These are phyloP conservation scores for Ceratobasidium sp. DNA, from an alignment of 1,284 basidiomycete genomes.

Conservation along the genomic window DNA sequence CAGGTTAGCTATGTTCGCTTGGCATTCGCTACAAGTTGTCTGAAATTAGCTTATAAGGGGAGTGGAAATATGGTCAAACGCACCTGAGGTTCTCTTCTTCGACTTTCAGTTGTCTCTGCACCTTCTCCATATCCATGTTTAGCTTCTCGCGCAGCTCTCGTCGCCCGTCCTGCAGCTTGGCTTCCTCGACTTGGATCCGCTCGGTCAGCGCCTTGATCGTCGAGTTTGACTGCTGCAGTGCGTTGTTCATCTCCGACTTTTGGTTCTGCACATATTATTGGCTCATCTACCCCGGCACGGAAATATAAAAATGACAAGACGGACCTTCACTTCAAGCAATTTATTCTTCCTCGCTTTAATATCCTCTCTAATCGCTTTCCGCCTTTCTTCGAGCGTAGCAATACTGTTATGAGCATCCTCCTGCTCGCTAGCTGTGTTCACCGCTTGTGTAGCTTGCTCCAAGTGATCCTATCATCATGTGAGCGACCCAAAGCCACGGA, in stretches of 20 bases:
- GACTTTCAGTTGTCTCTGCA: slow-evolving; percentile 23
- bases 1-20: slow-evolving; percentile 35
- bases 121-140: slow-evolving; percentile 34
- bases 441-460: slow-evolving; percentile 48
- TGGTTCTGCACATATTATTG: slow-evolving; percentile 1
- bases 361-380: slow-evolving; percentile 63
- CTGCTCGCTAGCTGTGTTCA: slow-evolving; percentile 30
- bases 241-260: slow-evolving; percentile 64
- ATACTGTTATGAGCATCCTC: slow-evolving; percentile 55
- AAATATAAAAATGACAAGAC: slow-evolving; percentile 48
- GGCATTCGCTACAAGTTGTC: slow-evolving; percentile 7
- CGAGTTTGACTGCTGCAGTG: slow-evolving; percentile 47
- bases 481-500: slow-evolving; percentile 5
- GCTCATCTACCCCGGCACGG: background rate
- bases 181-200: slow-evolving; percentile 34
- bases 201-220: slow-evolving; percentile 34
- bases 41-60: background rate
- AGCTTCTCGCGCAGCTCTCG: slow-evolving; percentile 38
- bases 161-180: slow-evolving; percentile 37
- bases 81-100: slow-evolving; percentile 26
- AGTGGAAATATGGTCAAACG: background rate
- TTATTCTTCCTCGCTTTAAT: slow-evolving; percentile 65
- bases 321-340: slow-evolving; percentile 65
- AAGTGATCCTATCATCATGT: slow-evolving; percentile 59
- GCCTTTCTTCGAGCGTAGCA: slow-evolving; percentile 65